Base-by-base conservation (phyloP, 345 rosid genomes). In the Arabidopsis arenosa region DNA sequence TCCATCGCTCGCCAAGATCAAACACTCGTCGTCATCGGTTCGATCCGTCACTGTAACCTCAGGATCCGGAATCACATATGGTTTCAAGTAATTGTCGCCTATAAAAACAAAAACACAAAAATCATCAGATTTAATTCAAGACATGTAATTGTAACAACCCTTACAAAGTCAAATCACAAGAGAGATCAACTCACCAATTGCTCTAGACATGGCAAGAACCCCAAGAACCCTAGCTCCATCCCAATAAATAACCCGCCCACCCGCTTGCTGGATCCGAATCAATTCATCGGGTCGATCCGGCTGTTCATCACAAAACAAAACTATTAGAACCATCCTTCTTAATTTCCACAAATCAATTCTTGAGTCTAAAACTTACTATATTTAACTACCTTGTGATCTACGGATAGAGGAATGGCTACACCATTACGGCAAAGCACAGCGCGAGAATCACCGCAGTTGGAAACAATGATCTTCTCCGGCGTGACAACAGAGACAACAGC, bases 261-360 rank as follows among this genome's bases (percentile, higher is more conserved):
- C 96, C 1, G 93, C 95, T 47, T 70, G 78, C 39, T 93, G 78
- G 74, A 93, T 90, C 73, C 98, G 84, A 8, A 30, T 56, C 45
- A 90, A 68, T 77, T 93, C 98, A 74, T 93, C 98, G 5, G 93
- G 95, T 28, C 98, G 85, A 79, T 93, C 95, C 72, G 98, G 96
- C 98, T 92, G 85, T 43, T 33, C 8, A 32, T n/a, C 10, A 10
- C 30, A 56, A 12, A 5, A 40, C 6, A 52, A 33, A 39, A 21
- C 52, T 9, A 8, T 68, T 62, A 73, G 61, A 26, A 43, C 12
- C 69, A 37, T 17, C 37, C 7, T 66, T 11, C 4, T 11, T 7
- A 4, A 17, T 47, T 51, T n/a, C 39, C 10, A 3, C n/a, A 28
- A 18, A 57, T 1, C 1, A 10, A 12, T 17, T 15, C 4, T 0